A percentile compares a stretch with the other conserved stretches of the same genome.
Evolutionary conservation across 257 asterid species (phyloP).

Genomic region (Coffea eugenioides): DNA sequence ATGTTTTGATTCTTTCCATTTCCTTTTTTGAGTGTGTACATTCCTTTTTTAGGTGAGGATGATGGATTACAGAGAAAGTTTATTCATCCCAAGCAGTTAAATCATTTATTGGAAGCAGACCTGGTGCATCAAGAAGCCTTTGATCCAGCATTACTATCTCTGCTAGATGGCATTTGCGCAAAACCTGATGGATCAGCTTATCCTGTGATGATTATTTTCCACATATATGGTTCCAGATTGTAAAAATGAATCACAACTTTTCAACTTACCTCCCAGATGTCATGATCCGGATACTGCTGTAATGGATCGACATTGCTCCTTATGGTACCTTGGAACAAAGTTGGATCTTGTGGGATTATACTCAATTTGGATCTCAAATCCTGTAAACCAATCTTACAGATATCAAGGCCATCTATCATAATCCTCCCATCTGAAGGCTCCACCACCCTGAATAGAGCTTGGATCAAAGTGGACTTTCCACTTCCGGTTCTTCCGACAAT

Average conservation of each 20-base stretch:
- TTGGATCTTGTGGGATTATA: conserved; percentile 86
- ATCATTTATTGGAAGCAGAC: conserved; percentile 27
- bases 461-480: conserved; percentile 84
- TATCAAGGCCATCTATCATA: conserved; percentile 60
- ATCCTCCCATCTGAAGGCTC: conserved; percentile 68
- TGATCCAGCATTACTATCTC: conserved; percentile 57
- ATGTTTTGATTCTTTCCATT: neutral
- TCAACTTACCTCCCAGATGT: conserved; percentile 67
- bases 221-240: neutral
- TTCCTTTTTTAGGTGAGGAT: neutral
- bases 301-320: conserved; percentile 74
- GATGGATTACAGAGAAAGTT: neutral
- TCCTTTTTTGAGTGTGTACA: neutral
- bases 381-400: conserved; percentile 63
- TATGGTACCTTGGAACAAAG: conserved; percentile 74
- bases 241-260: neutral
- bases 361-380: conserved; percentile 72
- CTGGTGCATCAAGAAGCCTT: conserved; percentile 75
- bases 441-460: conserved; percentile 76
- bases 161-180: conserved; percentile 64
- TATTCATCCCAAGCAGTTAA: neutral
- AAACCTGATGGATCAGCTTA: conserved; percentile 37
- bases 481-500: conserved; percentile 88
- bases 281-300: conserved; percentile 55
- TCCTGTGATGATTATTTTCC: neutral